Evolutionary conservation across 768 basidiomycete genomes (phyloP).

Genomic region (Suillus brevipes): DNA sequence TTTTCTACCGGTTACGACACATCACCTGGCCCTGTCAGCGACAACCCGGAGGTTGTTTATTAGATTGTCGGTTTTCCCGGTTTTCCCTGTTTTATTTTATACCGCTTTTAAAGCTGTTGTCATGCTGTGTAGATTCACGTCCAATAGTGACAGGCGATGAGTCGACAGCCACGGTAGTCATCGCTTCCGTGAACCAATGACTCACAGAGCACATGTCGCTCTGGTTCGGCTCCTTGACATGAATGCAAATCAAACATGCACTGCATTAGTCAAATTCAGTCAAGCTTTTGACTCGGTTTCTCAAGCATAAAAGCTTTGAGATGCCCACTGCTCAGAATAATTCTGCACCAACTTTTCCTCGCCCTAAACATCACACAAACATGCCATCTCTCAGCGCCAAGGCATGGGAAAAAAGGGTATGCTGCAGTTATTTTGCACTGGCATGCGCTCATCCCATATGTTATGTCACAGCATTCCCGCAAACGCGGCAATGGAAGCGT

Average conservation of each 20-base stretch:
- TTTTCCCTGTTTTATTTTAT: not conserved
- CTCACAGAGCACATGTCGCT: not conserved
- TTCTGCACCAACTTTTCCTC: not conserved
- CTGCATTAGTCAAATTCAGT: not conserved
- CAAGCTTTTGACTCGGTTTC: not conserved
- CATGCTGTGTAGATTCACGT: not conserved
- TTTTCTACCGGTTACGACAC: not conserved
- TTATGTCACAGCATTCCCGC: not conserved
- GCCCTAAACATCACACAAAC: not conserved
- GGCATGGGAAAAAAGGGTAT: slow-evolving; percentile 6
- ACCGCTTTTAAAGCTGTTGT: not conserved
- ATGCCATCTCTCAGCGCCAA: slow-evolving; percentile 1
- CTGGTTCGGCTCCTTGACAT: not conserved
- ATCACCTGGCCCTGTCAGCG: no score
- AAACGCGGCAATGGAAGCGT: not conserved
- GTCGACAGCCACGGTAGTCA: not conserved
- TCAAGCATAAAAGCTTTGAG: not conserved
- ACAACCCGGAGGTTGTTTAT: not conserved
- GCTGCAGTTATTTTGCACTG: not conserved
- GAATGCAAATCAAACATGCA: not conserved
- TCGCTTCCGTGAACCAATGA: not conserved
- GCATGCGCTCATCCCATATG: not conserved
- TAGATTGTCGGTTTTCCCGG: not conserved
- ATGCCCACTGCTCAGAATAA: not conserved
- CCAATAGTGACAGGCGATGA: not conserved